These are phyloP conservation scores for Colletotrichum agaves DNA, from an alignment of 2,329 filamentous ascomycete genomes.

Conservation along the genomic window DNA sequence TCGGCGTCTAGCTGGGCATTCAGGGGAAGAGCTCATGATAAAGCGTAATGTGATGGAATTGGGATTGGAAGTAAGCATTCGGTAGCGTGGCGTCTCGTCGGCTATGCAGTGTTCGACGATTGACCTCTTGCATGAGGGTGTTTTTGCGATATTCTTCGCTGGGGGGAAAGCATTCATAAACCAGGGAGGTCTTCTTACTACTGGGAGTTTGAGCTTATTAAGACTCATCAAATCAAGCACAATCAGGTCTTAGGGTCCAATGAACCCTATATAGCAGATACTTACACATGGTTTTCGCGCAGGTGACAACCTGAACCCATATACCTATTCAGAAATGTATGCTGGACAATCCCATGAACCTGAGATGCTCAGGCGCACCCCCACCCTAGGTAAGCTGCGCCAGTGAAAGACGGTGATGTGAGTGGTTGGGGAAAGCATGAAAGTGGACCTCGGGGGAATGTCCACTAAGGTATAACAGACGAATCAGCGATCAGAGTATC, in stretches of 20 bases:
- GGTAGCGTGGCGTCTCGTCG: conserved; percentile 37
- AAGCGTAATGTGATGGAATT: conserved; percentile 17
- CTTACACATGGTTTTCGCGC: neutral
- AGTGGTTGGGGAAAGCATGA: too few relatives aligned
- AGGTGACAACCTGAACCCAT: too few relatives aligned
- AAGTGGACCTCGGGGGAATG: neutral
- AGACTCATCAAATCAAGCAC: neutral
- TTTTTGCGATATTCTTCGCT: conserved; percentile 10
- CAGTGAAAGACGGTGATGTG: too few relatives aligned
- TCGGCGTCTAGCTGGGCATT: neutral
- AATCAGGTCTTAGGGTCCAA: neutral
- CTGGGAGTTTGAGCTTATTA: conserved; percentile 7
- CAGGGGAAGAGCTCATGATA: neutral
- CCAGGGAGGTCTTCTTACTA: neutral
- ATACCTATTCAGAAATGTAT: too few relatives aligned
- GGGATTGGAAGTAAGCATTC: conserved; percentile 34
- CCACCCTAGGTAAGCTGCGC: too few relatives aligned
- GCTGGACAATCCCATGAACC: too few relatives aligned
- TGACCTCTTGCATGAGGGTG: conserved; percentile 4
- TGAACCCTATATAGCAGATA: neutral
- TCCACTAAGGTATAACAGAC: too few relatives aligned
- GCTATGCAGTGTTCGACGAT: conserved; percentile 29
- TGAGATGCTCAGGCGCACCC: too few relatives aligned
- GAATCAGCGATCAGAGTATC: too few relatives aligned
- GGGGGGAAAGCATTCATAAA: conserved; percentile 28